Evolutionary conservation across 2,329 filamentous ascomycete genomes (phyloP).

Genomic region (Colletotrichum cereale): DNA sequence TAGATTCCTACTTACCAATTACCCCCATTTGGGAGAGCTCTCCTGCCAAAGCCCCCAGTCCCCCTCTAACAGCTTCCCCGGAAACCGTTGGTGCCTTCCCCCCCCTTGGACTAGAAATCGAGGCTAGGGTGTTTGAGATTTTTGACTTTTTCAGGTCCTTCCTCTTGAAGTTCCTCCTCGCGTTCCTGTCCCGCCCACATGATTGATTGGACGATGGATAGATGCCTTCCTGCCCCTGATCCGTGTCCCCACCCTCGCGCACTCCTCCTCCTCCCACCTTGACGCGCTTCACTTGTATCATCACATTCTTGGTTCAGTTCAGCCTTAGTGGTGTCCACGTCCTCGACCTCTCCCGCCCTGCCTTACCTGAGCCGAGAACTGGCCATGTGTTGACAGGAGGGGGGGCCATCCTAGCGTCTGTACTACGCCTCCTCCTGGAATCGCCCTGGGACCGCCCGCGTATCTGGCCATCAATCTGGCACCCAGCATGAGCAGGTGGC

Average conservation of each 20-base stretch:
- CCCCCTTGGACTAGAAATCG: conserved; percentile 13
- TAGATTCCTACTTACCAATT: conserved; percentile 4
- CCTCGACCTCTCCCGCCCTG: neutral
- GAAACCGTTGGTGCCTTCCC: conserved; percentile 26
- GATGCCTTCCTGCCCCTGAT: neutral
- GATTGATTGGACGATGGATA: conserved; percentile 26
- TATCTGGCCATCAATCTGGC: neutral
- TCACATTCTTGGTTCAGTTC: conserved; percentile 14
- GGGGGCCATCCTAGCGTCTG: neutral
- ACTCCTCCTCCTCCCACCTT: conserved; percentile 5
- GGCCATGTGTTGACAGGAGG: neutral
- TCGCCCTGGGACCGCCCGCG: neutral
- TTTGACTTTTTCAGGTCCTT: neutral
- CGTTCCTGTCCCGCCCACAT: conserved; percentile 21
- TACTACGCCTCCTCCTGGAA: neutral
- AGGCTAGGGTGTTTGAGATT: conserved; percentile 36
- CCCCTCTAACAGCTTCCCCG: conserved; percentile 22
- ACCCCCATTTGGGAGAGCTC: conserved; percentile 11
- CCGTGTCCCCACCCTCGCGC: neutral
- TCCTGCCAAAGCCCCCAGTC: neutral
- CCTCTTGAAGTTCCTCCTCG: neutral
- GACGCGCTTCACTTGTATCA: conserved; percentile 8
- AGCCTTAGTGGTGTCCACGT: conserved; percentile 16
- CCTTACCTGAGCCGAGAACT: conserved; percentile 31
- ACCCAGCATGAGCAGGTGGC: neutral